Percentiles rank a stretch among this genome's conserved stretches.
These are phyloP conservation scores for Hagleromyces aurorensis DNA, from an alignment of 805 yeast genomes.

Conservation along the genomic window DNA sequence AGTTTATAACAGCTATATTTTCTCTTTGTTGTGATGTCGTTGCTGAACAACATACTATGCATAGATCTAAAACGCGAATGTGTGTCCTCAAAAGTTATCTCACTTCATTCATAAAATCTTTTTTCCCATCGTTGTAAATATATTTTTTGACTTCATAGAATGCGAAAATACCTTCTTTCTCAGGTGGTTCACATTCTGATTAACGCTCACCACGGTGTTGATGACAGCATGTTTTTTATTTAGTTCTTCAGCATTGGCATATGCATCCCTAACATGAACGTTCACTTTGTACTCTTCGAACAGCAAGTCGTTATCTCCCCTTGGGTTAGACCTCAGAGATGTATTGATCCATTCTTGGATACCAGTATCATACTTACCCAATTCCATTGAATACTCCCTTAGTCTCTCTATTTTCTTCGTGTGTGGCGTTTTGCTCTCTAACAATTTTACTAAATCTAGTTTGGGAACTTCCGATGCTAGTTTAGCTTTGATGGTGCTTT, in stretches of 20 bases:
- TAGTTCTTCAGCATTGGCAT: constrained; percentile 49
- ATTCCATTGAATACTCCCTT: constrained; percentile 31
- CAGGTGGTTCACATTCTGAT: constrained; percentile 44
- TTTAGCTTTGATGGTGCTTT: constrained; percentile 17
- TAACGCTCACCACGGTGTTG: constrained; percentile 35
- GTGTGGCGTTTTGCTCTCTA: constrained; percentile 18
- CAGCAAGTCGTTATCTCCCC: constrained; percentile 26
- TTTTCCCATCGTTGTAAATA: constrained; percentile 46
- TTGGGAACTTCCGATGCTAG: constrained; percentile 32
- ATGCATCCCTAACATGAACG: constrained; percentile 54
- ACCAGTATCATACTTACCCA: constrained; percentile 44
- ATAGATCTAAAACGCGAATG: too few species aligned
- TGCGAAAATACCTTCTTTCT: constrained; percentile 42
- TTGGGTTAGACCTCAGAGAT: constrained; percentile 25
- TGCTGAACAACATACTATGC: too few species aligned
- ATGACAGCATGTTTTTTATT: constrained; percentile 33
- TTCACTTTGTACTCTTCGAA: constrained; percentile 36
- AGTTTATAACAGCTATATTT: too few species aligned
- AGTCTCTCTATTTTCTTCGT: constrained; percentile 21
- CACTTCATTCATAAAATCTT: constrained; percentile 36
- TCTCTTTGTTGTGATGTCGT: too few species aligned
- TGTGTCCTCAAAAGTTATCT: too few species aligned
- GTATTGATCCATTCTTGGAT: constrained; percentile 46
- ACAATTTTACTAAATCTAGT: constrained; percentile 36
- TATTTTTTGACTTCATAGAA: constrained; percentile 43